Base-by-base conservation (phyloP, 164 flowering plant genomes). In the Vitis riparia region DNA sequence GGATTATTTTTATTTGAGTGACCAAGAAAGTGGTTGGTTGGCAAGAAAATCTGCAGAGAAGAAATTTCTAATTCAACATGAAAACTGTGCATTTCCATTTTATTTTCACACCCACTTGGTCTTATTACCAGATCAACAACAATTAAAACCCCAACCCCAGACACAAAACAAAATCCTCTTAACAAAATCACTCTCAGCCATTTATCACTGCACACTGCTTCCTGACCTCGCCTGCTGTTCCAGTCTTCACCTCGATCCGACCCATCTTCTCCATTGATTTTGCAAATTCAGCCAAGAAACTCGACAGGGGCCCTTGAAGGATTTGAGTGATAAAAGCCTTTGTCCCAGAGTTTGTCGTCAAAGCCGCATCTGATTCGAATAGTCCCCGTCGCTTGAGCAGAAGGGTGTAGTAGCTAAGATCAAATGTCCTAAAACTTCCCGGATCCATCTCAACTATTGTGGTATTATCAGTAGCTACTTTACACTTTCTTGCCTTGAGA, bases 361-460 rank as follows among this genome's bases (percentile, higher is more conserved):
- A 62, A 8, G 89, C 85, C 17, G 88, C 58, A 72, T 88, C 90
- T 0, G 90, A 88, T 19, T 68, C 62, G 64, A 85, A 86, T 0
- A 88, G 76, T 0, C 90, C 92, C 11, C 87, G 64, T 49, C 89
- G 19, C 71, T 83, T 82, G 12, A 76, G 73, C 8, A 86, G 27
- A 14, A 68, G 77, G 0, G 15, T 58, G 75, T 85, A 87, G 77
- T 87, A 87, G 68, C 81, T 68, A 0, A 79, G 82, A 62, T 87
- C 93, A 59, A 89, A 86, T 3, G 85, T 84, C 66, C 67, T 76
- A 2, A 59, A 65, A 69, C 87, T 86, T 11, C 87, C 89, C 0
- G 89, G 91, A 73, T 89, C 91, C 91, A 89, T 87, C 73, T 87
- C 88, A 1, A 82, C 83, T 9, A 69, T 69, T 9, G 86, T 75